Percentiles rank a stretch among this genome's conserved stretches.
Evolutionary conservation across 2,329 filamentous ascomycete genomes (phyloP).

Genomic region (Monosporascus cannonballus): DNA sequence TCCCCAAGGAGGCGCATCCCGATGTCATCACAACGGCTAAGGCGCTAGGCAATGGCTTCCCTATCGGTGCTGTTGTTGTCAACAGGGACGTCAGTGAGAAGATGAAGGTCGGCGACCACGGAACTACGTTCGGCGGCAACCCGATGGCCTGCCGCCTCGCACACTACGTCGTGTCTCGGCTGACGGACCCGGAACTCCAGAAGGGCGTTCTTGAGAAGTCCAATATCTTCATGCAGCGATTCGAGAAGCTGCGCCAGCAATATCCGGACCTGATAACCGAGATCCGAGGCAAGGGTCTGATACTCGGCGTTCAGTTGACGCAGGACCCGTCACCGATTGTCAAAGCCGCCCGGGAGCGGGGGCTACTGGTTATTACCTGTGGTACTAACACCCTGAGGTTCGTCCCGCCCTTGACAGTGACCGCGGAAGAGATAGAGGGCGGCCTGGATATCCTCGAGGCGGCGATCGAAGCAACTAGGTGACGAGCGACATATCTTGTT

Average conservation of each 20-base stretch:
- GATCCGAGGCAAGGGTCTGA: constrained; percentile 75
- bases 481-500: background rate
- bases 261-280: constrained; percentile 70
- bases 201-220: constrained; percentile 62
- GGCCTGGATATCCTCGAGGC: constrained; percentile 72
- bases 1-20: constrained; percentile 74
- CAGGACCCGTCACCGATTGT: constrained; percentile 69
- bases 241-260: constrained; percentile 38
- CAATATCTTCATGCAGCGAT: constrained; percentile 40
- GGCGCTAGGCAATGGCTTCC: constrained; percentile 93
- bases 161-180: constrained; percentile 74
- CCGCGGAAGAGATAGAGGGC: constrained; percentile 70
- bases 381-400: constrained; percentile 90
- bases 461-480: constrained; percentile 43
- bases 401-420: constrained; percentile 80
- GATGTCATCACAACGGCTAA: constrained; percentile 94
- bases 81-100: constrained; percentile 58
- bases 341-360: constrained; percentile 79
- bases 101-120: constrained; percentile 71
- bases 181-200: constrained; percentile 67
- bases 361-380: constrained; percentile 84
- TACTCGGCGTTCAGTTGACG: constrained; percentile 78
- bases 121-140: constrained; percentile 91
- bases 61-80: constrained; percentile 75
- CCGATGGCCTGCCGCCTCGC: constrained; percentile 79